These are phyloP conservation scores for Eucalyptus grandis DNA, from an alignment of 345 rosid species.

Conservation along the genomic window DNA sequence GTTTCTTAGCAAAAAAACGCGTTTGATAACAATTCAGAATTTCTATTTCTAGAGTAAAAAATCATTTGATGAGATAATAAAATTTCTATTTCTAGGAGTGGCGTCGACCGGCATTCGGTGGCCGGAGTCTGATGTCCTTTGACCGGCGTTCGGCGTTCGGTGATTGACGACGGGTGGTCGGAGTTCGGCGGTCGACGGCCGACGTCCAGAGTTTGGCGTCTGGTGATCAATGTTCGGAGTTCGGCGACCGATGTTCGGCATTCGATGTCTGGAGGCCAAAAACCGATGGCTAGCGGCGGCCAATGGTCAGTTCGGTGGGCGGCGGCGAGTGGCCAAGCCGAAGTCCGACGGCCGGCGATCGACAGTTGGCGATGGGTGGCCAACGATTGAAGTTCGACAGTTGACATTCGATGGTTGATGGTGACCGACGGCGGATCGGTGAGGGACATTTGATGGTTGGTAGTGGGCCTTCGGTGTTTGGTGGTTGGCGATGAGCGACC, in stretches of 20 bases:
- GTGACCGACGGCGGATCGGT: rapidly evolving
- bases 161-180: rapidly evolving
- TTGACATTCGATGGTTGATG: rapidly evolving
- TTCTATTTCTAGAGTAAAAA: no score
- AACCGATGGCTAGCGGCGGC: no score
- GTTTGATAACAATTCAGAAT: rapidly evolving
- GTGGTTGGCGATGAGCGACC: no score
- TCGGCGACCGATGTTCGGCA: rapidly evolving
- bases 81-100: no score
- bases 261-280: rapidly evolving
- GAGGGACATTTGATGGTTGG: no score
- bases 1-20: rapidly evolving
- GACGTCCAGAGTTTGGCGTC: rapidly evolving
- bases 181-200: rapidly evolving
- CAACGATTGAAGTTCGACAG: rapidly evolving
- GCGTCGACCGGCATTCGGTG: rapidly evolving
- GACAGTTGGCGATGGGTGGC: rapidly evolving
- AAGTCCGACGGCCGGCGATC: rapidly evolving
- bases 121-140: rapidly evolving
- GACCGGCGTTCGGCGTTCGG: rapidly evolving
- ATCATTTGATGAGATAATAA: no score
- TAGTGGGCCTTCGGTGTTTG: rapidly evolving
- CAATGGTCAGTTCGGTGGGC: rapidly evolving
- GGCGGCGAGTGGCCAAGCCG: rapidly evolving
- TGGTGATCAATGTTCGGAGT: no score